Conservation (phyloP, 257 asterid species). For the Rehmannia glutinosa region DNA sequence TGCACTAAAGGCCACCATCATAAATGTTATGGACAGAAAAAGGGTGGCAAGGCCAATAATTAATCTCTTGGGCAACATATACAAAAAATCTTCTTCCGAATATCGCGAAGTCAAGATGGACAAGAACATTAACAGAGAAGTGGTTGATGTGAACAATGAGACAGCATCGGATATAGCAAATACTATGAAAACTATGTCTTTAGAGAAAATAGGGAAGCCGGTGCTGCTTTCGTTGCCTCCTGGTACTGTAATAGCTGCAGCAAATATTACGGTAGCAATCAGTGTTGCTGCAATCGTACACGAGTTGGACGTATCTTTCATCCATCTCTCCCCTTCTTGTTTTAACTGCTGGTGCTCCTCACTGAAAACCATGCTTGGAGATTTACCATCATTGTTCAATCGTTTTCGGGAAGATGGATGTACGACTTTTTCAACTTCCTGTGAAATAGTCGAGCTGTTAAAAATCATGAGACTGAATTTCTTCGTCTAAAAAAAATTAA, state of each 20-base stretch:
- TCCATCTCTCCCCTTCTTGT: neutral
- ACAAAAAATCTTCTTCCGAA: constrained; percentile 1
- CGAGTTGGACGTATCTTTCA: constrained; percentile 15
- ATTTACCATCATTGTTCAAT: neutral
- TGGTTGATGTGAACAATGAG: constrained; percentile 6
- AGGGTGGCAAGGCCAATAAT: neutral
- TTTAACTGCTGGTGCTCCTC: neutral
- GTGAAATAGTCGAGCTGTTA: too few relatives aligned
- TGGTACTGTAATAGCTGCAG: too few relatives aligned
- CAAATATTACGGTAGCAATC: too few relatives aligned
- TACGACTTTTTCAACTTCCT: constrained; percentile 3
- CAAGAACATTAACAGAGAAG: constrained; percentile 8
- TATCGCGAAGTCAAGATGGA: constrained; percentile 14
- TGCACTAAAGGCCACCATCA: constrained; percentile 2
- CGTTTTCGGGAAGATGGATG: neutral
- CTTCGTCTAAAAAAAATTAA: too few relatives aligned
- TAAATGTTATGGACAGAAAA: neutral
- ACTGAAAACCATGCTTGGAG: neutral
- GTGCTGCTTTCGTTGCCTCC: neutral
- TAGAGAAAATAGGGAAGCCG: neutral
- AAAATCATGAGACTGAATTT: too few relatives aligned
- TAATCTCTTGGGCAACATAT: neutral
- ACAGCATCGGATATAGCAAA: constrained; percentile 13
- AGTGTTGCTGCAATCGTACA: too few relatives aligned
- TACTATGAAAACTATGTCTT: neutral